These are phyloP conservation scores for Conoideocrella luteorostrata DNA, from an alignment of 2,329 filamentous ascomycete genomes.

Conservation along the genomic window DNA sequence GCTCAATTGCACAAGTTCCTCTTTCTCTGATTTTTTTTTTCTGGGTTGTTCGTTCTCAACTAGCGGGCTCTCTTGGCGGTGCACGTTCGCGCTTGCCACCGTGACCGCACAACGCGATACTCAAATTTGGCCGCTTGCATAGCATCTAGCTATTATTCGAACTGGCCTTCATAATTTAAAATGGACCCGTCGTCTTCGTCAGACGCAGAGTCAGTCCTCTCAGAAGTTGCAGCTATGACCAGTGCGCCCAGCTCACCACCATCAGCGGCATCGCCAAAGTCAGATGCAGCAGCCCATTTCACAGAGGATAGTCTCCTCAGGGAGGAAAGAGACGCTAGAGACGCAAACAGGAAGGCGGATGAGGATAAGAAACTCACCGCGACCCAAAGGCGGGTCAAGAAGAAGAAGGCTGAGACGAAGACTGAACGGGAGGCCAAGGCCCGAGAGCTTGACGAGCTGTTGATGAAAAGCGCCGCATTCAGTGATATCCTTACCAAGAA, in stretches of 20 bases:
- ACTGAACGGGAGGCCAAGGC: slow-evolving; percentile 52
- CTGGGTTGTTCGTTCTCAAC: no score
- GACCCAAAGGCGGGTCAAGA: slow-evolving; percentile 34
- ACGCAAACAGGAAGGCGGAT: slow-evolving; percentile 41
- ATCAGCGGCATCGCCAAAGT: slow-evolving; percentile 13
- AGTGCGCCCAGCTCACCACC: slow-evolving; percentile 34
- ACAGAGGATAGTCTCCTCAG: slow-evolving; percentile 24
- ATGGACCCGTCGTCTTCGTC: slow-evolving; percentile 27
- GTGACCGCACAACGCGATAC: no score
- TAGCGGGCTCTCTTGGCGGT: no score
- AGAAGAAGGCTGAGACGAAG: slow-evolving; percentile 46
- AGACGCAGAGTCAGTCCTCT: slow-evolving; percentile 24
- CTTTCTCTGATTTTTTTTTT: no score
- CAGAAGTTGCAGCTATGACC: slow-evolving; percentile 22
- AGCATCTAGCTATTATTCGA: background rate
- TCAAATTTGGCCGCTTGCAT: no score
- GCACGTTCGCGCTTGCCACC: no score
- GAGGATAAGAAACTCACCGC: slow-evolving; percentile 35
- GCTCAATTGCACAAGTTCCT: no score
- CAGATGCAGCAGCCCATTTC: slow-evolving; percentile 12
- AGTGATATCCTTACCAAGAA: slow-evolving; percentile 58
- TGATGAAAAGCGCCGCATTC: slow-evolving; percentile 54
- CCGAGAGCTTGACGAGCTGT: slow-evolving; percentile 50
- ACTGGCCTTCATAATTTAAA: background rate
- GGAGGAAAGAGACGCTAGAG: slow-evolving; percentile 29